Evolutionary conservation across 768 basidiomycete species (phyloP).

Genomic region (Suillus placidus): DNA sequence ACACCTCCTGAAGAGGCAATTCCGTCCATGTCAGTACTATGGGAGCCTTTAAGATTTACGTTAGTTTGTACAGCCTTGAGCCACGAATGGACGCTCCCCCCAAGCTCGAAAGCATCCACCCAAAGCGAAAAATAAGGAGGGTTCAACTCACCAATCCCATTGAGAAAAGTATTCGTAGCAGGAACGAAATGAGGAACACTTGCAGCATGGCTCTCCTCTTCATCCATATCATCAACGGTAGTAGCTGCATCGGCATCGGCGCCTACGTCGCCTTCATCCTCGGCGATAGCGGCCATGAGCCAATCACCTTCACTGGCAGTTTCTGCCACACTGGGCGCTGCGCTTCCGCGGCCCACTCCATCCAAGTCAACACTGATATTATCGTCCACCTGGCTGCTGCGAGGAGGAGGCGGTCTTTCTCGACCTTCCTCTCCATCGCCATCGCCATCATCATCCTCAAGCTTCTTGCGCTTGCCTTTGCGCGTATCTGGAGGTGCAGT

Average conservation of each 20-base stretch:
- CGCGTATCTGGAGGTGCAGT: constrained; percentile 58
- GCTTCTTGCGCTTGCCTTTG: constrained; percentile 87
- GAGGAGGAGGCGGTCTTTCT: constrained; percentile 63
- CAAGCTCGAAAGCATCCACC: constrained; percentile 51
- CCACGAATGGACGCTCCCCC: constrained; percentile 44
- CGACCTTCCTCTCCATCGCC: constrained; percentile 73
- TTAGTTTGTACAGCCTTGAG: constrained; percentile 60
- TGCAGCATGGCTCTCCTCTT: constrained; percentile 46
- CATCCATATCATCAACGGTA: constrained; percentile 46
- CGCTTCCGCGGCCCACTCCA: constrained; percentile 60
- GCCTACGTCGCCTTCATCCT: constrained; percentile 61
- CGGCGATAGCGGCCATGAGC: constrained; percentile 87
- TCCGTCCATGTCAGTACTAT: constrained; percentile 39
- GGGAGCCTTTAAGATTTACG: constrained; percentile 44
- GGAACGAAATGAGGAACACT: constrained; percentile 40
- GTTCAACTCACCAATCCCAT: constrained; percentile 57
- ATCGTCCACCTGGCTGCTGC: constrained; percentile 50
- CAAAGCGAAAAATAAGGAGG: constrained; percentile 34
- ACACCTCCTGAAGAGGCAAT: constrained; percentile 34
- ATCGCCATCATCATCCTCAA: constrained; percentile 87
- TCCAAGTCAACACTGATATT: constrained; percentile 57
- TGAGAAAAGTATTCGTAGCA: constrained; percentile 37
- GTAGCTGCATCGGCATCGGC: constrained; percentile 56
- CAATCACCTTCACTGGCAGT: constrained; percentile 78
- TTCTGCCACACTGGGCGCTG: constrained; percentile 66